Conservation (phyloP, 441 rosid genomes). For the Hura crepitans region DNA sequence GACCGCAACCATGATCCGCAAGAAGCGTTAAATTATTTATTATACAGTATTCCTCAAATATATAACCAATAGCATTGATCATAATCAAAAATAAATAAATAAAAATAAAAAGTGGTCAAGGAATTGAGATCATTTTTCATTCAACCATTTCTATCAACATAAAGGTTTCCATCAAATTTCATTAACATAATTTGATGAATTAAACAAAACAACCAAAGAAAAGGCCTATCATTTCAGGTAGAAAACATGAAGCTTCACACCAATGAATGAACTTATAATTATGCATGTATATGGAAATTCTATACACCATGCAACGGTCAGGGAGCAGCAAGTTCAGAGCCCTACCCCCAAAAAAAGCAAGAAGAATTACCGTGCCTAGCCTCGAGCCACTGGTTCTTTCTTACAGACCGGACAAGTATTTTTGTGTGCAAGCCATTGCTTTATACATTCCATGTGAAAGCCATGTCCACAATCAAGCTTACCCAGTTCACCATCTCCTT, state of each 20-base stretch:
- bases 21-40: too few species aligned
- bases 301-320: slow-evolving; percentile 29
- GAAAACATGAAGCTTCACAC: slow-evolving; percentile 23
- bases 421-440: slow-evolving; percentile 78
- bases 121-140: slow-evolving; percentile 15
- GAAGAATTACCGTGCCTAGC: slow-evolving; percentile 23
- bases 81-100: too few species aligned
- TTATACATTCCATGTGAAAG: slow-evolving; percentile 74
- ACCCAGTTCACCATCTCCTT: slow-evolving; percentile 59
- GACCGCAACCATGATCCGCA: too few species aligned
- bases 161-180: slow-evolving; percentile 21
- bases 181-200: slow-evolving; percentile 13
- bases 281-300: slow-evolving; percentile 24
- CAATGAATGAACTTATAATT: slow-evolving; percentile 30
- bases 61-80: too few species aligned
- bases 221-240: slow-evolving; percentile 17
- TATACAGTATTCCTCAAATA: too few species aligned
- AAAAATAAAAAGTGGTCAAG: background rate
- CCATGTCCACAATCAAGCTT: slow-evolving; percentile 72
- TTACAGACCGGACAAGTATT: slow-evolving; percentile 84
- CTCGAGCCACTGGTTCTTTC: slow-evolving; percentile 36
- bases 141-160: slow-evolving; percentile 8
- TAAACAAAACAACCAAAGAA: background rate
- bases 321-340: slow-evolving; percentile 9
- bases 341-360: background rate